Evolutionary conservation across 805 yeast species (phyloP).

Genomic region (Schwanniomyces polymorphus): DNA sequence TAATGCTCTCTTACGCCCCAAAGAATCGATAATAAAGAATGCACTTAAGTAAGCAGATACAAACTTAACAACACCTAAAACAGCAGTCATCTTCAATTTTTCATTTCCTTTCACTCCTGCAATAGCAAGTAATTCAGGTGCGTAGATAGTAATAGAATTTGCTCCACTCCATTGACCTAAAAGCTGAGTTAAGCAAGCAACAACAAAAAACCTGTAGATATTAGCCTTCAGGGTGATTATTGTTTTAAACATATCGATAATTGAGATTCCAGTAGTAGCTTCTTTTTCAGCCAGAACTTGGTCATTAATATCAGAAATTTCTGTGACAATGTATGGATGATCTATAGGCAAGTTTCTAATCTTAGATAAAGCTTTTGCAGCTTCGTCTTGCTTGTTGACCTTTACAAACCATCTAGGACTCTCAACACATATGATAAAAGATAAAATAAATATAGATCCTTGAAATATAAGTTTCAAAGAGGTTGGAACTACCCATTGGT

Average conservation of each 20-base stretch:
- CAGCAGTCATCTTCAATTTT: conserved; percentile 47
- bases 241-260: conserved; percentile 26
- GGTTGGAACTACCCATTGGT: conserved; percentile 57
- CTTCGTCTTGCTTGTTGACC: conserved; percentile 39
- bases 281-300: conserved; percentile 38
- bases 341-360: conserved; percentile 45
- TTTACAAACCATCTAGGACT: conserved; percentile 56
- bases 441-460: conserved; percentile 43
- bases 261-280: conserved; percentile 21
- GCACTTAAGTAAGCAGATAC: conserved; percentile 49
- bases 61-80: conserved; percentile 55
- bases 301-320: conserved; percentile 51
- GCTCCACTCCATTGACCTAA: conserved; percentile 65
- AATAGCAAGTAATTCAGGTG: conserved; percentile 50
- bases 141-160: conserved; percentile 57
- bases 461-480: conserved; percentile 49
- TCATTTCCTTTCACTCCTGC: conserved; percentile 47
- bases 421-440: conserved; percentile 44
- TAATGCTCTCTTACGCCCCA: conserved; percentile 52
- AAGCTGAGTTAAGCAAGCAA: conserved; percentile 45
- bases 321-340: conserved; percentile 51
- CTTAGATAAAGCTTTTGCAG: conserved; percentile 37
- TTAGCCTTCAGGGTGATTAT: conserved; percentile 38
- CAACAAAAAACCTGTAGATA: conserved; percentile 43
- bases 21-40: conserved; percentile 51